Evolutionary conservation across 306 rosid species (phyloP).

Genomic region (Hylodesmum podocarpum): DNA sequence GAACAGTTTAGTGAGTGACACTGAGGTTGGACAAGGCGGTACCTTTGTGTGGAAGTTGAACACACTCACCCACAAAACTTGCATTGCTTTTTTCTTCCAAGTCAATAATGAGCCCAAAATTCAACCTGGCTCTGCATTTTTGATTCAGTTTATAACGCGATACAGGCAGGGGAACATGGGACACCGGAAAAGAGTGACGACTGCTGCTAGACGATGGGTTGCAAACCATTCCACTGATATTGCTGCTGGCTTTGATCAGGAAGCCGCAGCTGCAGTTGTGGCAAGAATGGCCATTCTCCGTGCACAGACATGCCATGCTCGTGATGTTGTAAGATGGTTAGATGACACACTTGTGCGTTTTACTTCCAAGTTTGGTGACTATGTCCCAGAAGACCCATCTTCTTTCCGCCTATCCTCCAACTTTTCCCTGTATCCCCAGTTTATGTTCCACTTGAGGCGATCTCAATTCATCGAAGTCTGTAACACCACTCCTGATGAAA

Average conservation of each 20-base stretch:
- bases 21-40: constrained; percentile 75
- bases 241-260: constrained; percentile 89
- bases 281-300: constrained; percentile 87
- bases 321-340: constrained; percentile 90
- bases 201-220: constrained; percentile 96
- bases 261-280: constrained; percentile 85
- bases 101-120: constrained; percentile 57
- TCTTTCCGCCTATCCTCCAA: constrained; percentile 74
- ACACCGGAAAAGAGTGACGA: constrained; percentile 71
- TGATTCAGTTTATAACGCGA: constrained; percentile 71
- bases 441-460: constrained; percentile 84
- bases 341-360: constrained; percentile 68
- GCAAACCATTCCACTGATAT: constrained; percentile 72
- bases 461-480: constrained; percentile 89
- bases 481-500: constrained; percentile 83
- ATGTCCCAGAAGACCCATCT: constrained; percentile 80
- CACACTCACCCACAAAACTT: constrained; percentile 66
- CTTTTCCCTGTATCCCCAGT: constrained; percentile 88
- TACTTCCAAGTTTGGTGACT: constrained; percentile 86
- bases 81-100: constrained; percentile 88
- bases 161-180: constrained; percentile 73
- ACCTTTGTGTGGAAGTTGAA: constrained; percentile 78
- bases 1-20: constrained; percentile 56
- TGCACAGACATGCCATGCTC: constrained; percentile 71
- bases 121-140: constrained; percentile 81